Evolutionary conservation across 2,329 filamentous ascomycete genomes (phyloP).

Genomic region (Calycina herbarum): DNA sequence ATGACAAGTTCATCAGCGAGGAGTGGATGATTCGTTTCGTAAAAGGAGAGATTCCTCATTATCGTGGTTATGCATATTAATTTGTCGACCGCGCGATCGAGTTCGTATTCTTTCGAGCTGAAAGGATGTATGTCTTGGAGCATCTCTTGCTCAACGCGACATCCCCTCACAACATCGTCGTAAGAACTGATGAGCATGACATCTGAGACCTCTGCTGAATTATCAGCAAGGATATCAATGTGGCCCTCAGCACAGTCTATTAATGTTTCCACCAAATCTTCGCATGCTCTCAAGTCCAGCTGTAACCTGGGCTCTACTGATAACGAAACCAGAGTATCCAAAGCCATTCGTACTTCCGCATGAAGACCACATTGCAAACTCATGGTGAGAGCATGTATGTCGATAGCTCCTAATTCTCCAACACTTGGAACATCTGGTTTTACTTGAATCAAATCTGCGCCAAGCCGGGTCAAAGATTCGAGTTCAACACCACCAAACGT

Average conservation of each 20-base stretch:
- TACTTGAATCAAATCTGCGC: slow-evolving; percentile 59
- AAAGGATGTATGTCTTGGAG: slow-evolving; percentile 73
- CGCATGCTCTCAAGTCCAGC: slow-evolving; percentile 71
- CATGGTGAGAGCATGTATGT: slow-evolving; percentile 85
- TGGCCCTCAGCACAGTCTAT: slow-evolving; percentile 91
- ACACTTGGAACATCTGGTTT: slow-evolving; percentile 75
- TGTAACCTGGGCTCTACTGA: slow-evolving; percentile 63
- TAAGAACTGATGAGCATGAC: slow-evolving; percentile 81
- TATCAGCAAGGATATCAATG: slow-evolving; percentile 78
- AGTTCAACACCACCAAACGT: slow-evolving; percentile 74
- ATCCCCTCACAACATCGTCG: slow-evolving; percentile 82
- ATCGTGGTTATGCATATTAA: slow-evolving; percentile 91
- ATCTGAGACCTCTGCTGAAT: slow-evolving; percentile 82
- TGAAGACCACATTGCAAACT: slow-evolving; percentile 88
- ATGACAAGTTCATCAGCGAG: slow-evolving; percentile 77
- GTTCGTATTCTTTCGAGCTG: slow-evolving; percentile 74
- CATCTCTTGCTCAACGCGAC: slow-evolving; percentile 69
- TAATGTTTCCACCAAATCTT: slow-evolving; percentile 84
- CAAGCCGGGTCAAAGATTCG: slow-evolving; percentile 59
- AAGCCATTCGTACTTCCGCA: slow-evolving; percentile 82
- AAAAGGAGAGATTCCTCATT: slow-evolving; percentile 88
- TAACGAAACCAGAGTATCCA: slow-evolving; percentile 73
- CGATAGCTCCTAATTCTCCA: slow-evolving; percentile 80
- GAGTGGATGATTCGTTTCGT: slow-evolving; percentile 70
- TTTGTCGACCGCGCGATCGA: slow-evolving; percentile 83